phyloP scores from a whole-genome alignment of 179 eudicot genomes.

The Gypsophila paniculata region DNA sequence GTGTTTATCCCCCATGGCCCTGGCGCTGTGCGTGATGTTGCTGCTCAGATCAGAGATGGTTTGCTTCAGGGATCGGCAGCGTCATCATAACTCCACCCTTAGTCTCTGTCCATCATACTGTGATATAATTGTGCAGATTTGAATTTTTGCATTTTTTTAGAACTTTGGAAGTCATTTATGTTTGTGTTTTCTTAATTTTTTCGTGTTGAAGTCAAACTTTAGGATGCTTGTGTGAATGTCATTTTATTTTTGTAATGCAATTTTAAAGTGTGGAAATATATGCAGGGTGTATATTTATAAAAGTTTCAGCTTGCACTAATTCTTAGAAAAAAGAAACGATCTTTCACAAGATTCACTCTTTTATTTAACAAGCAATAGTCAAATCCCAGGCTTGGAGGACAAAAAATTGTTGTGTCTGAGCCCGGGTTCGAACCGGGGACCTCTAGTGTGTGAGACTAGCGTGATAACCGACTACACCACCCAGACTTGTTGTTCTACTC shows the following conservation, averaged over 20 bases:
- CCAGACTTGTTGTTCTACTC: conserved; percentile 53
- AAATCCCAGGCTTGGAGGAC: no score
- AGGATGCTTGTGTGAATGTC: background rate
- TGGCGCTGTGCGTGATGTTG: conserved; percentile 32
- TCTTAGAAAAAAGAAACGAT: no score
- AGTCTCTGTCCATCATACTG: background rate
- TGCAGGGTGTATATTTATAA: no score
- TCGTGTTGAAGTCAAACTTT: background rate
- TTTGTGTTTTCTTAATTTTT: background rate
- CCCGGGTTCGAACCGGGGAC: conserved; percentile 99
- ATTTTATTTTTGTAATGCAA: background rate
- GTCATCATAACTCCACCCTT: background rate
- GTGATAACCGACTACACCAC: conserved; percentile 99
- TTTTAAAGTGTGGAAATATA: background rate
- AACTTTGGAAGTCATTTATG: background rate
- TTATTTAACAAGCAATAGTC: no score
- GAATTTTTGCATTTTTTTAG: background rate
- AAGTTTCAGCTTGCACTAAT: no score
- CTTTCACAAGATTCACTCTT: no score
- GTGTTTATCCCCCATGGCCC: conserved; percentile 36
- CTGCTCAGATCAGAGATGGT: conserved; percentile 29
- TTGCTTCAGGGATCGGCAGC: conserved; percentile 26
- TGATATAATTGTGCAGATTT: conserved; percentile 12
- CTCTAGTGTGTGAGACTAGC: conserved; percentile 36
- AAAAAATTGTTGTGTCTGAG: conserved; percentile 54